phyloP scores from a whole-genome alignment of 1,284 basidiomycete genomes.

The Coriolopsis trogii region DNA sequence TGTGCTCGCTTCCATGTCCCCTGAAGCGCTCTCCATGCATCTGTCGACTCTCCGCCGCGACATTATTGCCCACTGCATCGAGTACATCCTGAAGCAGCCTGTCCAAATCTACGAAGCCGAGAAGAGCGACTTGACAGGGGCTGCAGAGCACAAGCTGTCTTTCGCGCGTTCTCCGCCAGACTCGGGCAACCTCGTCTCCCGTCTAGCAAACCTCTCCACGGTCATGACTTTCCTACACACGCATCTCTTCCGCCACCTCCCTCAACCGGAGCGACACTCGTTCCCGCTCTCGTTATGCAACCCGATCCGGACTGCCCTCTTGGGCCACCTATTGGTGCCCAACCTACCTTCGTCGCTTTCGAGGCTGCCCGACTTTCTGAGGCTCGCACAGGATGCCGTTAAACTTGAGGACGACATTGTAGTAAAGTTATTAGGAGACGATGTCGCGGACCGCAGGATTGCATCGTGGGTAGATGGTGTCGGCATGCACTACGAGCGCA shows the following conservation, averaged over 20 bases:
- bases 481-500: slow-evolving; percentile 73
- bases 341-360: slow-evolving; percentile 65
- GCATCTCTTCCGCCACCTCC: slow-evolving; percentile 59
- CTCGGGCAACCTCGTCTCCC: slow-evolving; percentile 39
- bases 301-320: slow-evolving; percentile 57
- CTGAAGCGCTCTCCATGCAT: slow-evolving; percentile 53
- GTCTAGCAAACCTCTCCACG: slow-evolving; percentile 55
- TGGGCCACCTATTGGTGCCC: slow-evolving; percentile 67
- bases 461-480: slow-evolving; percentile 65
- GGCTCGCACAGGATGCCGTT: slow-evolving; percentile 55
- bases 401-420: slow-evolving; percentile 63
- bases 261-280: slow-evolving; percentile 41
- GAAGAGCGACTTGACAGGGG: slow-evolving; percentile 33
- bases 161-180: slow-evolving; percentile 49
- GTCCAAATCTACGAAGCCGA: slow-evolving; percentile 43
- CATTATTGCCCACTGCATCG: slow-evolving; percentile 60
- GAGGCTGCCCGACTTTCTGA: slow-evolving; percentile 63
- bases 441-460: slow-evolving; percentile 51
- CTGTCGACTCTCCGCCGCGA: slow-evolving; percentile 68
- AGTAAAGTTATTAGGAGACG: slow-evolving; percentile 51
- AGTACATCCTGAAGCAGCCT: slow-evolving; percentile 57
- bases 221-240: slow-evolving; percentile 59
- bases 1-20: slow-evolving; percentile 62
- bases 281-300: slow-evolving; percentile 60
- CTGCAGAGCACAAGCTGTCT: slow-evolving; percentile 46